A percentile compares a stretch with the other conserved stretches of the same genome.
Conservation (phyloP, 805 yeast species). For the Priceomyces castillae region DNA sequence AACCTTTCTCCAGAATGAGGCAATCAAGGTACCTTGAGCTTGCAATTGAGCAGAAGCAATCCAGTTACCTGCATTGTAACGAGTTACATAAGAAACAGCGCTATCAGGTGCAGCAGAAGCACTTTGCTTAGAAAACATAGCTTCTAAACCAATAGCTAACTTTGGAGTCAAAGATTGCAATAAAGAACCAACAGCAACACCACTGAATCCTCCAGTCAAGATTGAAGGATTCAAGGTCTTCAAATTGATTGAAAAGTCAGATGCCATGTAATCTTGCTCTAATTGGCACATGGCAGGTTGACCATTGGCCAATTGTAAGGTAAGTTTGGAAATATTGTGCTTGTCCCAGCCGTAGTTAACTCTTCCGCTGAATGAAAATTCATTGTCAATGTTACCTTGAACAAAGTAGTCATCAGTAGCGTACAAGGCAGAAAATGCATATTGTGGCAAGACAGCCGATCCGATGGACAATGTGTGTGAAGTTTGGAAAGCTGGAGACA, state of each 20-base stretch:
- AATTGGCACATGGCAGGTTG: slow-evolving; percentile 94
- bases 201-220: slow-evolving; percentile 67
- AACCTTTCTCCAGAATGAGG: slow-evolving; percentile 92
- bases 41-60: slow-evolving; percentile 90
- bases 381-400: slow-evolving; percentile 92
- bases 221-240: slow-evolving; percentile 88
- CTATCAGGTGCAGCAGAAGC: slow-evolving; percentile 78
- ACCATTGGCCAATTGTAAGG: slow-evolving; percentile 81
- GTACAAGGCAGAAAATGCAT: slow-evolving; percentile 85
- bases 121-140: slow-evolving; percentile 79
- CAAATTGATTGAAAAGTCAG: slow-evolving; percentile 83
- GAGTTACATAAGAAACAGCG: slow-evolving; percentile 83
- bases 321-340: slow-evolving; percentile 73
- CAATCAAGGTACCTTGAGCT: slow-evolving; percentile 86
- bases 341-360: slow-evolving; percentile 88
- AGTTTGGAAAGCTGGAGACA: slow-evolving; percentile 95
- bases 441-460: slow-evolving; percentile 79
- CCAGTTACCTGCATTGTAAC: slow-evolving; percentile 89
- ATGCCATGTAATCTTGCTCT: slow-evolving; percentile 93
- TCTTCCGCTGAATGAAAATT: slow-evolving; percentile 81
- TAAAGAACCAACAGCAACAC: slow-evolving; percentile 88
- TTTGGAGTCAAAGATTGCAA: slow-evolving; percentile 85
- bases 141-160: slow-evolving; percentile 87
- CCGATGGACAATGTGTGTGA: slow-evolving; percentile 92
- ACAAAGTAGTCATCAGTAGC: slow-evolving; percentile 82